A percentile compares a stretch with the other conserved stretches of the same genome.
Conservation (phyloP, 305 asterid species). For the Lippia alba region DNA sequence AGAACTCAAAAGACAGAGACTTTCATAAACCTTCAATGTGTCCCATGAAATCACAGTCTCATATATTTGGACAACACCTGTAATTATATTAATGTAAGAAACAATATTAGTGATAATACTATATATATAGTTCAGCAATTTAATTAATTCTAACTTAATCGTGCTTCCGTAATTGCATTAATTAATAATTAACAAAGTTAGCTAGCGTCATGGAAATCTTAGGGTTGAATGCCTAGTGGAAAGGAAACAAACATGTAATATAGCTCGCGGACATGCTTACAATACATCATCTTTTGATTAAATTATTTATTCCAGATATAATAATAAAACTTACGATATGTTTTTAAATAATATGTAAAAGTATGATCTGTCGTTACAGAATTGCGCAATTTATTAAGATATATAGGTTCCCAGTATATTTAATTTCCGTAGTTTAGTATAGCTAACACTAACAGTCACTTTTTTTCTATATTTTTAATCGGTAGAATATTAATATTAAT, state of each 20-base stretch:
- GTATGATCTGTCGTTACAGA: too few relatives aligned
- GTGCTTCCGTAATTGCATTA: too few relatives aligned
- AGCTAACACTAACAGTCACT: neutral
- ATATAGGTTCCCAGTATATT: neutral
- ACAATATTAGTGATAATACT: too few relatives aligned
- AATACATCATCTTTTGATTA: neutral
- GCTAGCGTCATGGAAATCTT: neutral
- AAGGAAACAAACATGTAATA: slow-evolving; percentile 12
- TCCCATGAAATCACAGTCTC: too few relatives aligned
- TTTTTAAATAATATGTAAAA: too few relatives aligned
- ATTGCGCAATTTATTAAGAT: neutral
- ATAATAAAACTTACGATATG: too few relatives aligned
- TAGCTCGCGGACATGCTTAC: slow-evolving; percentile 14
- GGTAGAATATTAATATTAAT: neutral
- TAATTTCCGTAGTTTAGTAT: slow-evolving; percentile 15
- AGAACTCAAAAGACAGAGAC: too few relatives aligned
- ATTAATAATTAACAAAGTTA: neutral
- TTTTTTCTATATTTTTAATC: neutral
- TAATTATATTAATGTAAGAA: too few relatives aligned
- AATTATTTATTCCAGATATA: neutral
- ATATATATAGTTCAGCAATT: too few relatives aligned
- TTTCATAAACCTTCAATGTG: too few relatives aligned
- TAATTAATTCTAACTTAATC: too few relatives aligned
- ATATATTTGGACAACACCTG: too few relatives aligned
- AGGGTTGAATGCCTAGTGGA: neutral